phyloP scores from a whole-genome alignment of 805 yeast species.

The Barnettozyma sp. region DNA sequence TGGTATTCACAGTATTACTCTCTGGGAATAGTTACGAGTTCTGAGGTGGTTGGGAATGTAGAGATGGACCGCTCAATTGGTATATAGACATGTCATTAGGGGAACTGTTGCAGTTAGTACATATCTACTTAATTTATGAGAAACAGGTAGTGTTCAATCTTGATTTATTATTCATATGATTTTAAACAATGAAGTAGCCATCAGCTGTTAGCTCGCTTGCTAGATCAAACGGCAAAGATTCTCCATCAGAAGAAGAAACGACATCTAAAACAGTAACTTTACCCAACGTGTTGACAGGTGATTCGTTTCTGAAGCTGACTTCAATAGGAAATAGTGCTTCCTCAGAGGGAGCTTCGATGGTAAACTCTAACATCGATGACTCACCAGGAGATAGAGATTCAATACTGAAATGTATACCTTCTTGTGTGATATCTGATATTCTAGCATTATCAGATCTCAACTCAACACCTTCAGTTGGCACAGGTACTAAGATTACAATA shows the following conservation, averaged over 20 bases:
- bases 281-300: conserved; percentile 51
- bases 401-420: conserved; percentile 64
- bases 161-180: too few species aligned
- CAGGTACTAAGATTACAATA: conserved; percentile 57
- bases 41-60: too few species aligned
- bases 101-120: too few species aligned
- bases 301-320: conserved; percentile 48
- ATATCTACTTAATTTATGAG: too few species aligned
- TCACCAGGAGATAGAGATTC: conserved; percentile 45
- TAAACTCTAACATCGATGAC: conserved; percentile 73
- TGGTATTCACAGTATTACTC: conserved; percentile 45
- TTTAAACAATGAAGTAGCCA: conserved; percentile 44
- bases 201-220: conserved; percentile 52
- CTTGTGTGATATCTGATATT: conserved; percentile 52
- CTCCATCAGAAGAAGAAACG: conserved; percentile 41
- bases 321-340: conserved; percentile 86
- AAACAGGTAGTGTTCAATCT: too few species aligned
- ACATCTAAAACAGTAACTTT: conserved; percentile 58
- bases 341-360: conserved; percentile 63
- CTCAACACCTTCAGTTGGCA: conserved; percentile 47
- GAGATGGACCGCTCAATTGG: too few species aligned
- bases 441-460: conserved; percentile 49
- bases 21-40: conserved; percentile 37
- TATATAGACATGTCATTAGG: too few species aligned
- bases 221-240: conserved; percentile 64